Percentiles rank a stretch among this genome's conserved stretches.
Conservation (phyloP, 345 rosid genomes). For the Populus alba region DNA sequence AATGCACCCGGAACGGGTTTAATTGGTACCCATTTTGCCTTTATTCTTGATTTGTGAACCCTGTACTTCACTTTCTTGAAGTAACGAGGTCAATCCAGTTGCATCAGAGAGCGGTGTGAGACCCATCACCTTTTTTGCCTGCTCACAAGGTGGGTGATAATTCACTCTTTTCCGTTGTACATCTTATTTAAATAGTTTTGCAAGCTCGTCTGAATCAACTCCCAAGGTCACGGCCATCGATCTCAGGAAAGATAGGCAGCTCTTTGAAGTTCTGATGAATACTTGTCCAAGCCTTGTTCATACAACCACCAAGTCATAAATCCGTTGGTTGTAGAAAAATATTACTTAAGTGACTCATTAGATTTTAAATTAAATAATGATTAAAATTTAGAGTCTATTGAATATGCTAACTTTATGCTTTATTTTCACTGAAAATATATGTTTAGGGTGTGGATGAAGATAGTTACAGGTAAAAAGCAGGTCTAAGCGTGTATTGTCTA, state of each 20-base stretch:
- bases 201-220: constrained; percentile 22
- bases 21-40: constrained; percentile 31
- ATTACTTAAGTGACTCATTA: too few species aligned
- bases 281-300: constrained; percentile 24
- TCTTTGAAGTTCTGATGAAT: constrained; percentile 26
- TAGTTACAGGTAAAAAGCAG: too few species aligned
- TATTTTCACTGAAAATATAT: not conserved
- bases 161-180: constrained; percentile 41
- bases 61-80: constrained; percentile 27
- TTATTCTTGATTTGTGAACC: constrained; percentile 38
- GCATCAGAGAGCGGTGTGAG: constrained; percentile 42
- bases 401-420: not conserved
- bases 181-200: constrained; percentile 25
- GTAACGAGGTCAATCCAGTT: constrained; percentile 32
- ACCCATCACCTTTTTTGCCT: constrained; percentile 35
- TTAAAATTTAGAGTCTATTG: too few species aligned
- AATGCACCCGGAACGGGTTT: constrained; percentile 34
- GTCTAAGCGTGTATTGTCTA: too few species aligned
- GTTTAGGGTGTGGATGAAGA: too few species aligned
- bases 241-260: constrained; percentile 19
- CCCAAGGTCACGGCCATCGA: constrained; percentile 35
- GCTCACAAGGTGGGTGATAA: constrained; percentile 40
- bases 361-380: too few species aligned
- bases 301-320: not conserved
- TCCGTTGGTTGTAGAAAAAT: too few species aligned